Base-by-base conservation (phyloP, 208 protist species). In the Wallacemonas sp. region DNA sequence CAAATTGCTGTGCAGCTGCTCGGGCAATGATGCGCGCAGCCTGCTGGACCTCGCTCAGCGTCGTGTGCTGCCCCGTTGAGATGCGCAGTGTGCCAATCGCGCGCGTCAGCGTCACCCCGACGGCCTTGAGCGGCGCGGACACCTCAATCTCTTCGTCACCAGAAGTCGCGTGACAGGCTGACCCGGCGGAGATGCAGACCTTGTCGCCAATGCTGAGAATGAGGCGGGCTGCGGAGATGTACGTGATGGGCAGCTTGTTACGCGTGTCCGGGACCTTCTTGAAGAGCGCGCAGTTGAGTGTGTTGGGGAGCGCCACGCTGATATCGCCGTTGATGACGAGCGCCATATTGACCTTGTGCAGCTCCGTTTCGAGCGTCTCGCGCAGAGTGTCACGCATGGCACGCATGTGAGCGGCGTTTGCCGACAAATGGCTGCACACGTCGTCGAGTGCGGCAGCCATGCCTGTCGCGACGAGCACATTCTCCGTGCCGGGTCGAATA, bases 141-240 rank as follows among this genome's bases (percentile, higher is more conserved):
- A 94, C 79, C 11, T 80, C 68, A 46, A 93, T 74, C 11, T 76
- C 57, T 18, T 64, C 77, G 5, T 82, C 74, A 20, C 67, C 75
- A 3, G 74, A 66, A 2, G 82, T 77, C 25, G 88, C 82, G 73
- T 97, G 88, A 52, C 91, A 97, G 20, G 91, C 91, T 7, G 86
- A 87, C 16, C 91, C 91, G 16, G 91, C 86, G 1, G 89, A 95
- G 55, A 97, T 79, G 73, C 87, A 93, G 38, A 97, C 88, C 52
- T 71, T 61, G 46, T 94, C 71, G 2, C 84, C 87, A 1, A 92
- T 70, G 5, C 71, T 39, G 3, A 84, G 11, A 61, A 97, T 87
- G 7, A 93, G 70, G 12, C 78, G 73, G 57, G 77, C 74, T 0
- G 89, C 87, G 5, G 87, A 92, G 42, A 97, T 91, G 70, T 90